A percentile compares a stretch with the other conserved stretches of the same genome.
phyloP scores from a whole-genome alignment of 331 rosid species.

The Ulmus americana region DNA sequence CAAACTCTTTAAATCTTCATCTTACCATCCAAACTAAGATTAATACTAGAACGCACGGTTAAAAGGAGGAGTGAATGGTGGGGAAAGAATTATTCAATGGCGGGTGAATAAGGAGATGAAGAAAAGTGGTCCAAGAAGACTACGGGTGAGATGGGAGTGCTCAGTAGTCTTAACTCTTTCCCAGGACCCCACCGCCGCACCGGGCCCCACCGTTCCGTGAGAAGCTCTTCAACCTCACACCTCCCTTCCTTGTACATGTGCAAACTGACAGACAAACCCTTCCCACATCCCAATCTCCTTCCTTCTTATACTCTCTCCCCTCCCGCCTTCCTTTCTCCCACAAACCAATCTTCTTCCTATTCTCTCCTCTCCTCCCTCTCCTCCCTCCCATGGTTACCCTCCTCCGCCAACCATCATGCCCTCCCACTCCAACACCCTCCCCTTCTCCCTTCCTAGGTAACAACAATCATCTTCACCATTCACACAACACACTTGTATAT shows the following conservation, averaged over 20 bases:
- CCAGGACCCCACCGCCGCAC: not conserved
- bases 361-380: slow-evolving; percentile 1
- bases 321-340: not conserved
- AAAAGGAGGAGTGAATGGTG: not conserved
- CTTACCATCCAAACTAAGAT: too few relatives aligned
- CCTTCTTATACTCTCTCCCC: not conserved
- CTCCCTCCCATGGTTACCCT: slow-evolving; percentile 44
- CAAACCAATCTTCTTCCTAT: not conserved
- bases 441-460: slow-evolving; percentile 51
- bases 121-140: not conserved
- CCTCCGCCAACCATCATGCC: slow-evolving; percentile 48
- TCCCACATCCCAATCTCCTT: not conserved
- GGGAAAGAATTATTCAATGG: not conserved
- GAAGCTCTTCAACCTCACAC: not conserved
- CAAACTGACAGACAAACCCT: slow-evolving; percentile 2
- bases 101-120: not conserved
- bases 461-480: not conserved
- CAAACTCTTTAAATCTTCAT: too few relatives aligned
- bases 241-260: slow-evolving; percentile 3
- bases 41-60: not conserved
- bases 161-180: not conserved
- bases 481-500: not conserved
- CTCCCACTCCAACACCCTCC: slow-evolving; percentile 33
- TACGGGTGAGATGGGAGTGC: not conserved
- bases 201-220: not conserved